Evolutionary conservation across 2,329 filamentous ascomycete species (phyloP).

Genomic region (Pezicula radicicola): DNA sequence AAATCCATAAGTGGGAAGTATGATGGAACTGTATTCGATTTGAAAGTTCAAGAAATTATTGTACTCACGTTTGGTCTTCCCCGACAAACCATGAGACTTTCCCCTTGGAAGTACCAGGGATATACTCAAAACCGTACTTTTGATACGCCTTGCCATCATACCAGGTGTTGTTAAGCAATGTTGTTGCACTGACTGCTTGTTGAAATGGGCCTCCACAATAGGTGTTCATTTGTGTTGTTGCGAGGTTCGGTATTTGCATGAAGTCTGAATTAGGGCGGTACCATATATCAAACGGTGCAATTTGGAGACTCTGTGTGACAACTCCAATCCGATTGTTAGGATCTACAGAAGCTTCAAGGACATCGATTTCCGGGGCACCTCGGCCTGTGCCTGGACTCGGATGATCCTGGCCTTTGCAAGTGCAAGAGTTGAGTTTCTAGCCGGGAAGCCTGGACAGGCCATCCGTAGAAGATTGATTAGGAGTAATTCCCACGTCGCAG

Average conservation of each 20-base stretch:
- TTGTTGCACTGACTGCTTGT: constrained; percentile 52
- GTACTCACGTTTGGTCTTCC: constrained; percentile 36
- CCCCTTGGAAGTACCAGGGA: constrained; percentile 38
- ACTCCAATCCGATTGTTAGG: constrained; percentile 30
- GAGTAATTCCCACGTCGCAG: constrained; percentile 63
- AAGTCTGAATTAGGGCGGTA: constrained; percentile 51
- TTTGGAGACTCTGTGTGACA: constrained; percentile 33
- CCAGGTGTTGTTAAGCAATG: constrained; percentile 52
- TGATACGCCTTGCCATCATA: constrained; percentile 52
- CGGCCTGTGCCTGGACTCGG: constrained; percentile 62
- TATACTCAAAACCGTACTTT: constrained; percentile 53
- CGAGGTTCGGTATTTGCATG: constrained; percentile 46
- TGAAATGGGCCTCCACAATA: constrained; percentile 53
- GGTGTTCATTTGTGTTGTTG: constrained; percentile 44
- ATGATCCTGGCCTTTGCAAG: constrained; percentile 61
- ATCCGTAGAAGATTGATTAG: constrained; percentile 65
- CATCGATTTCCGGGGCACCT: constrained; percentile 69
- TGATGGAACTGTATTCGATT: too few relatives aligned
- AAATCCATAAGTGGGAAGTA: too few relatives aligned
- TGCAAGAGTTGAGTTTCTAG: constrained; percentile 65
- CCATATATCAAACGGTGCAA: constrained; percentile 37
- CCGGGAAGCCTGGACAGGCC: constrained; percentile 65
- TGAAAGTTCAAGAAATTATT: too few relatives aligned
- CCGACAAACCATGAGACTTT: constrained; percentile 51
- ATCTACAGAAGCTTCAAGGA: constrained; percentile 56